phyloP scores from a whole-genome alignment of 805 yeast species.

The Candida arabinofermentans region DNA sequence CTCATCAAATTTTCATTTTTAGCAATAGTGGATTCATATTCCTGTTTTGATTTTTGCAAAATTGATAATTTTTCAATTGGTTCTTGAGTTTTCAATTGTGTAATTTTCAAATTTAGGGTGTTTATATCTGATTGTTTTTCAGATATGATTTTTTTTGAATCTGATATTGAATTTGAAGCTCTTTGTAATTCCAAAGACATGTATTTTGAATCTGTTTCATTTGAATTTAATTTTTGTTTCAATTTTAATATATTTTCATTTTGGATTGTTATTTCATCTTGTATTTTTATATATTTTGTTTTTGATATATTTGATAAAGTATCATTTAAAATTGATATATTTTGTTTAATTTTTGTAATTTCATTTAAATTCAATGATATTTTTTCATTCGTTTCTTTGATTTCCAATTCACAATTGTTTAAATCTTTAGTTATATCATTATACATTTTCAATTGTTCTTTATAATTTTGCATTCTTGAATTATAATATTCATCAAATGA shows the following conservation, averaged over 20 bases:
- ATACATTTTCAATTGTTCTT: constrained; percentile 41
- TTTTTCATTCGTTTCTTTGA: constrained; percentile 26
- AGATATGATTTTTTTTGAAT: constrained; percentile 34
- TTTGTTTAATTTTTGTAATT: constrained; percentile 5
- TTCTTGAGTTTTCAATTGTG: constrained; percentile 4
- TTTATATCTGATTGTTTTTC: constrained; percentile 10
- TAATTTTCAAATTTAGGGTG: constrained; percentile 1
- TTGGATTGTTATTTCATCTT: constrained; percentile 42
- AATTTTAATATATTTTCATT: constrained; percentile 38
- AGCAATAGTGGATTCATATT: constrained; percentile 4
- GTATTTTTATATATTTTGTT: constrained; percentile 40
- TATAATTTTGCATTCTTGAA: constrained; percentile 39
- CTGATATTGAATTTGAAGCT: constrained; percentile 46
- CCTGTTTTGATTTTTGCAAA: constrained; percentile 9
- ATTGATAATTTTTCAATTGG: constrained; percentile 1
- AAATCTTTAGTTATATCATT: constrained; percentile 44
- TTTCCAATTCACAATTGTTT: constrained; percentile 33
- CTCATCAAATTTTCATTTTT: constrained; percentile 10
- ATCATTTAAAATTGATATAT: constrained; percentile 24
- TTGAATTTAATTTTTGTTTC: constrained; percentile 42
- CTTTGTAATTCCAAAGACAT: constrained; percentile 55
- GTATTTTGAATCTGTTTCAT: constrained; percentile 57
- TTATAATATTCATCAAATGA: constrained; percentile 38
- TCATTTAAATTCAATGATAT: constrained; percentile 16
- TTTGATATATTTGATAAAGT: too few relatives aligned